Evolutionary conservation across 768 basidiomycete genomes (phyloP).

Genomic region (Peribolospora kevripleyi): DNA sequence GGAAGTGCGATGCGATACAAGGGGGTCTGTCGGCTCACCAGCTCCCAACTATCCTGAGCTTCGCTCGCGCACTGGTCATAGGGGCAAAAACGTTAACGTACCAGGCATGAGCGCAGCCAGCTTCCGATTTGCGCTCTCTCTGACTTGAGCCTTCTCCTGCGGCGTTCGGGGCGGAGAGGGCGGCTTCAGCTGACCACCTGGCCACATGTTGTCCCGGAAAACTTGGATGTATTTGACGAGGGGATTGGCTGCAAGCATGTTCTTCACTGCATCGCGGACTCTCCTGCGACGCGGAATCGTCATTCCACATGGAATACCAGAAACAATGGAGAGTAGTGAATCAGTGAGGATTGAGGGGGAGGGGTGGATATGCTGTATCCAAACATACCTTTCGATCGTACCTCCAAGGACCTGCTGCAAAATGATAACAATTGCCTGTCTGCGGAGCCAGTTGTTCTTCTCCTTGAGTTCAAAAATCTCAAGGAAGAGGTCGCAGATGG

Average conservation of each 20-base stretch:
- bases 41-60: background rate
- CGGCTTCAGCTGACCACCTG: constrained; percentile 47
- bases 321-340: background rate
- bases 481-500: constrained; percentile 78
- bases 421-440: constrained; percentile 89
- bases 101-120: constrained; percentile 79
- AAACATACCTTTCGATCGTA: constrained; percentile 68
- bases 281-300: constrained; percentile 30
- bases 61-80: background rate
- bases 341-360: background rate
- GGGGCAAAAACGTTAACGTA: constrained; percentile 16
- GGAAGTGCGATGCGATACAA: background rate
- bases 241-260: constrained; percentile 41
- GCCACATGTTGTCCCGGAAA: constrained; percentile 60
- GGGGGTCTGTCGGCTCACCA: background rate
- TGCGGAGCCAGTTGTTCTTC: constrained; percentile 84
- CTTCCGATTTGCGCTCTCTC: constrained; percentile 71
- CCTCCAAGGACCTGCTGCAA: constrained; percentile 85
- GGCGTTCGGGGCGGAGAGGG: constrained; percentile 39
- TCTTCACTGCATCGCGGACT: constrained; percentile 51
- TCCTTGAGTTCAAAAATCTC: constrained; percentile 87
- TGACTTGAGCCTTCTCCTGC: constrained; percentile 54
- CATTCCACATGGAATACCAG: background rate
- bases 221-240: constrained; percentile 39
- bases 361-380: background rate